Evolutionary conservation across 495 filamentous ascomycete species (phyloP).

Genomic region (Saxophila tyrrhenica): DNA sequence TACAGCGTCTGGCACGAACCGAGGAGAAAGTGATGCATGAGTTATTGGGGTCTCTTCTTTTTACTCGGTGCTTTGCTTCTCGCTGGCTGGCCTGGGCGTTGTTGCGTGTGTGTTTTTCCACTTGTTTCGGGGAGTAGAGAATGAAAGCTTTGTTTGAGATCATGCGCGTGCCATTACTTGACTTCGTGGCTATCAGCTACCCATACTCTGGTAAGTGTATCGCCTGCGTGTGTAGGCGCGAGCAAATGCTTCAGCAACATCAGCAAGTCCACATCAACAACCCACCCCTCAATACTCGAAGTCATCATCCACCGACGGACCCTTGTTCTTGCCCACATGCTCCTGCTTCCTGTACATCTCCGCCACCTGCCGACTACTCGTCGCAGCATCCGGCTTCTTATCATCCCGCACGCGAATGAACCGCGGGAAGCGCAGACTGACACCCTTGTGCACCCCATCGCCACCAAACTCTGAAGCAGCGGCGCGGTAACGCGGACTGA

Average conservation of each 20-base stretch:
- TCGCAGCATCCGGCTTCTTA: constrained; percentile 89
- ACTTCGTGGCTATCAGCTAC: neutral
- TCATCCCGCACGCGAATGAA: constrained; percentile 86
- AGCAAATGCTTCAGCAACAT: neutral
- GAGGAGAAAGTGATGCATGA: neutral
- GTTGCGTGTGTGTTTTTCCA: neutral
- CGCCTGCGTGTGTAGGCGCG: too few species aligned
- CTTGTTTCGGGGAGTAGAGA: neutral
- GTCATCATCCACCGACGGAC: constrained; percentile 83
- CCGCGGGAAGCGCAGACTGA: constrained; percentile 79
- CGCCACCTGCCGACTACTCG: constrained; percentile 66
- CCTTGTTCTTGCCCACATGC: constrained; percentile 64
- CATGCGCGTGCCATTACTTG: too few species aligned
- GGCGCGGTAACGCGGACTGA: constrained; percentile 86
- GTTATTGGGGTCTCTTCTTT: neutral
- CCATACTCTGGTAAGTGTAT: too few species aligned
- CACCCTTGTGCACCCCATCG: constrained; percentile 65
- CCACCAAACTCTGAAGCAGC: constrained; percentile 35
- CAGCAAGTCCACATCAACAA: constrained; percentile 54
- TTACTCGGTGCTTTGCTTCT: neutral
- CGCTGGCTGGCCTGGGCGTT: neutral
- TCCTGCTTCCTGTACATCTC: constrained; percentile 98
- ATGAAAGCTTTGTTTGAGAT: neutral
- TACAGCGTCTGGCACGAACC: neutral
- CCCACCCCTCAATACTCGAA: constrained; percentile 67